Base-by-base conservation (phyloP, 129 eudicot genomes). In the Mikania micrantha region DNA sequence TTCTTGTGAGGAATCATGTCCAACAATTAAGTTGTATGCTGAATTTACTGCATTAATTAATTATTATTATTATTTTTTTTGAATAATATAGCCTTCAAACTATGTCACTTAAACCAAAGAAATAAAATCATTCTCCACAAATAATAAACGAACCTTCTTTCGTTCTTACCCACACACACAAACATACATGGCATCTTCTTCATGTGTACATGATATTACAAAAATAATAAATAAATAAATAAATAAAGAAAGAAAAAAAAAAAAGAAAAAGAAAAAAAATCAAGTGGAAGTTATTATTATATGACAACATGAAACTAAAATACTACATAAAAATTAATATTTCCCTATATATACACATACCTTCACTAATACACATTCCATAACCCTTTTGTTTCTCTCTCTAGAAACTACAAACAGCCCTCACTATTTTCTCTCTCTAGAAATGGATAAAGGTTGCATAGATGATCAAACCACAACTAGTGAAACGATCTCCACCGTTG, bases 61-160 rank as follows among this genome's bases (percentile, higher is more conserved):
- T n/a, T n/a, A n/a, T n/a, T n/a, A n/a, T n/a, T n/a, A n/a, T n/a
- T n/a, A n/a, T n/a, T n/a, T n/a, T n/a, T n/a, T n/a, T n/a, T n/a
- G n/a, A 44, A 20, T 13, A 44, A 44, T 44, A 20, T 44, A 44
- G 20, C 17, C 15, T 15, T 44, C 3, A 44, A 44, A 44, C 50
- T 5, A 44, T 44, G n/a, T 44, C 15, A 44, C 15, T 15, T 44
- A n/a, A 12, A 44, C 5, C 5, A 22, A 53, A 53, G 60, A 24
- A 53, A 44, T 5, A n/a, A 15, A 45, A 4, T 45, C 16, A 10
- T 45, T 45, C 21, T 45, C 52, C 21, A 16, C 8, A 44, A 19
- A 48, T 17, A 44, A 21, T 52, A 74, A 52, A 77, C 78, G 97
- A 84, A 86, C 66, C 81, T 89, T 89, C 96, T n/a, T 83, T 34